Conservation (phyloP, 2,329 filamentous ascomycete genomes). For the Lachnellula cervina region DNA sequence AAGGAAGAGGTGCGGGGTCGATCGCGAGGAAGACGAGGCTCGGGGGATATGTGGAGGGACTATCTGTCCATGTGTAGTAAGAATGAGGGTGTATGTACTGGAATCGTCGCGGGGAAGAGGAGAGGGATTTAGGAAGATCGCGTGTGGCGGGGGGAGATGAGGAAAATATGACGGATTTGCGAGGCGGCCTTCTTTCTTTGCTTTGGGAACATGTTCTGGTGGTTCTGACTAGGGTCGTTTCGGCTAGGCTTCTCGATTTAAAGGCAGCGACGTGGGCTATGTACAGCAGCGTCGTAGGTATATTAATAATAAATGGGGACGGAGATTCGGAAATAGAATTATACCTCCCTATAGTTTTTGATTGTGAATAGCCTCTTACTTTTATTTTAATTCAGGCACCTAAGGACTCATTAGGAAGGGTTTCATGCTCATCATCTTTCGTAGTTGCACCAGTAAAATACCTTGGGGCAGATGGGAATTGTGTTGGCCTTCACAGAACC, state of each 20-base stretch:
- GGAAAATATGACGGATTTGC: neutral
- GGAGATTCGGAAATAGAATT: neutral
- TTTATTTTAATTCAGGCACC: too few species aligned
- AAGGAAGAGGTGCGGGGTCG: constrained; percentile 25
- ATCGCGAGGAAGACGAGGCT: constrained; percentile 11
- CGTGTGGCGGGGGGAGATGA: constrained; percentile 7
- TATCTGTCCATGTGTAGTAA: constrained; percentile 23
- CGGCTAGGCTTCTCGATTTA: neutral
- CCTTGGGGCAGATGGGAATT: too few species aligned
- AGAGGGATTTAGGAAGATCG: constrained; percentile 5
- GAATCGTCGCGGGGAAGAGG: constrained; percentile 3
- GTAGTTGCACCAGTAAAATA: too few species aligned
- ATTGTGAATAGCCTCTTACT: too few species aligned
- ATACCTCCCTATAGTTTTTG: too few species aligned
- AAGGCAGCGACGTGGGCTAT: neutral
- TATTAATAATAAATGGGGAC: neutral
- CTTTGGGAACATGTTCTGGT: too few species aligned
- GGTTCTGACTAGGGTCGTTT: neutral
- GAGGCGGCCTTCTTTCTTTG: neutral
- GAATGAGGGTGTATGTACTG: neutral
- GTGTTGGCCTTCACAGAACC: too few species aligned
- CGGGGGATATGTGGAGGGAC: constrained; percentile 5
- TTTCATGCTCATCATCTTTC: too few species aligned
- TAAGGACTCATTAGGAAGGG: too few species aligned
- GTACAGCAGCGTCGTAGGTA: neutral